Evolutionary conservation across 2,329 filamentous ascomycete species (phyloP).

Genomic region (Pseudogymnoascus destructans): DNA sequence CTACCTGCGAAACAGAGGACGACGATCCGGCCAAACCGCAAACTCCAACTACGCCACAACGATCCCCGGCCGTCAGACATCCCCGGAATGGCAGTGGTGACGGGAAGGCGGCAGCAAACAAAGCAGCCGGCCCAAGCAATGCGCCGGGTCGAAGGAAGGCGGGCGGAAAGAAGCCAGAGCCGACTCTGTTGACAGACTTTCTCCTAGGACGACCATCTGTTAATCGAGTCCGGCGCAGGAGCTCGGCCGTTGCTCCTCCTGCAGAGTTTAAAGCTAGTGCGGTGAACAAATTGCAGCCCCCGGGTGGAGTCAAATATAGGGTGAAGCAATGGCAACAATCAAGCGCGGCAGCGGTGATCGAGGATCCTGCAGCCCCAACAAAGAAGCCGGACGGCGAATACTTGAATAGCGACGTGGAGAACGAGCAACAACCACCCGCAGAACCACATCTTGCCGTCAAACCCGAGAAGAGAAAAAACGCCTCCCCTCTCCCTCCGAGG

Average conservation of each 20-base stretch:
- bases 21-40: conserved; percentile 11
- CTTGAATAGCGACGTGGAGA: background rate
- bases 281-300: conserved; percentile 47
- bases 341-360: conserved; percentile 51
- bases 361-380: conserved; percentile 35
- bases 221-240: conserved; percentile 43
- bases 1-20: conserved; percentile 4
- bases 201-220: conserved; percentile 43
- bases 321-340: conserved; percentile 77
- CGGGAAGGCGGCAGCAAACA: conserved; percentile 15
- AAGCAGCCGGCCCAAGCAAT: conserved; percentile 18
- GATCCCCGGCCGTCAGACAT: conserved; percentile 14
- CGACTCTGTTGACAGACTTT: conserved; percentile 43
- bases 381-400: conserved; percentile 39
- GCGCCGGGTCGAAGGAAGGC: conserved; percentile 19
- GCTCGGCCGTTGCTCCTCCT: conserved; percentile 37
- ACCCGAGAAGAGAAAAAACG: conserved; percentile 10
- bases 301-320: conserved; percentile 59
- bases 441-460: conserved; percentile 3
- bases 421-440: background rate
- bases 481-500: background rate
- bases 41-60: conserved; percentile 12
- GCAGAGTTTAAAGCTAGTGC: conserved; percentile 37
- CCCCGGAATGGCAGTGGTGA: conserved; percentile 16
- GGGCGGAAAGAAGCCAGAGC: conserved; percentile 25